These are phyloP conservation scores for Aegle marmelos DNA, from an alignment of 345 rosid species.

Conservation along the genomic window DNA sequence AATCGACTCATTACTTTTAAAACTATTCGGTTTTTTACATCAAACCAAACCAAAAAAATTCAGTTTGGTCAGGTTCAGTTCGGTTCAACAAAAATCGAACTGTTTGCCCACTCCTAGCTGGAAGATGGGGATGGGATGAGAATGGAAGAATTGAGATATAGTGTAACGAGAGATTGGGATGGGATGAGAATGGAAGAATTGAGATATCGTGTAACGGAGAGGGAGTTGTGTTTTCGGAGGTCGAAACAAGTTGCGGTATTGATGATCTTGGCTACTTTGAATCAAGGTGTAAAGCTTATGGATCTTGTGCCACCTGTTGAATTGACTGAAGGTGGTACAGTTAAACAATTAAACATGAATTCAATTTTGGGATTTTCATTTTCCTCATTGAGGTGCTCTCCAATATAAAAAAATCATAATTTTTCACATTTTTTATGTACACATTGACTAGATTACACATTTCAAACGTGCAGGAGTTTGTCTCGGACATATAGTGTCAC, in stretches of 20 bases:
- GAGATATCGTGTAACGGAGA: constrained; percentile 39
- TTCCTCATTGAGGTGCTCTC: no score
- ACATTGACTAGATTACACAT: constrained; percentile 15
- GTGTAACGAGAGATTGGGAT: constrained; percentile 39
- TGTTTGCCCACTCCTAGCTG: no score
- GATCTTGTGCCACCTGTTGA: constrained; percentile 30
- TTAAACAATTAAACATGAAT: no score
- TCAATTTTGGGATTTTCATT: no score
- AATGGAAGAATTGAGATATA: constrained; percentile 36
- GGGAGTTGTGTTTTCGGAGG: constrained; percentile 37
- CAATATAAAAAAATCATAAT: no score
- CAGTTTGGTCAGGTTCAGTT: no score
- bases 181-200: constrained; percentile 34
- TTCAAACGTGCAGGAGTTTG: constrained; percentile 34
- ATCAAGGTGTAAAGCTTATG: constrained; percentile 16
- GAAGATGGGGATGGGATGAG: constrained; percentile 31
- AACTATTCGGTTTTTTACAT: no score
- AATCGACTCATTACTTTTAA: no score
- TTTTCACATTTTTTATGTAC: background rate
- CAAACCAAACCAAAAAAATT: no score
- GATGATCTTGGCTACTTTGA: constrained; percentile 20
- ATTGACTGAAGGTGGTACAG: constrained; percentile 27
- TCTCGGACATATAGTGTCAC: constrained; percentile 15
- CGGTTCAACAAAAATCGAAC: no score
- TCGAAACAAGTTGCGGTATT: constrained; percentile 24